Conservation (phyloP, 352 stramenopile genomes). For the Globisporangium irregulare region DNA sequence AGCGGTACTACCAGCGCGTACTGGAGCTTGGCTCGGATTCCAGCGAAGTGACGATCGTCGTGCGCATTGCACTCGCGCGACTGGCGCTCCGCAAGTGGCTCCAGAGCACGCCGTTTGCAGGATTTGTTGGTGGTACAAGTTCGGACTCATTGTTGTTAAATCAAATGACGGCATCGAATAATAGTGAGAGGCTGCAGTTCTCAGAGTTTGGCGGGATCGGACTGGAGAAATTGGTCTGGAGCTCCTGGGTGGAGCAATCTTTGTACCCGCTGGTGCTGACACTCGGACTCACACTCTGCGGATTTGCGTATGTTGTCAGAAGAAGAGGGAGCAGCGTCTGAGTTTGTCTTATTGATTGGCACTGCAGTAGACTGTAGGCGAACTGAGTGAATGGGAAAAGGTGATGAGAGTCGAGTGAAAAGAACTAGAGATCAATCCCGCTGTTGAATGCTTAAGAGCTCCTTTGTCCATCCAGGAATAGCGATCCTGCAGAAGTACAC, state of each 20-base stretch:
- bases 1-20: slow-evolving; percentile 61
- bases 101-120: slow-evolving; percentile 22
- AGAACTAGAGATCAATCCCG: too few relatives aligned
- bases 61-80: slow-evolving; percentile 35
- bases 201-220: slow-evolving; percentile 10
- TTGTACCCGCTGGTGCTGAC: slow-evolving; percentile 1
- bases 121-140: slow-evolving; percentile 7
- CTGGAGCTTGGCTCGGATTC: slow-evolving; percentile 41
- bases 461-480: too few relatives aligned
- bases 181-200: background rate
- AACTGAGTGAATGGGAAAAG: too few relatives aligned
- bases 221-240: slow-evolving; percentile 7
- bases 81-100: slow-evolving; percentile 35
- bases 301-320: too few relatives aligned
- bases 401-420: too few relatives aligned
- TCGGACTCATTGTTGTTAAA: background rate
- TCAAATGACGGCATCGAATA: background rate
- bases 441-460: too few relatives aligned
- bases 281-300: background rate
- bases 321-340: too few relatives aligned
- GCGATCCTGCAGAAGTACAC: too few relatives aligned
- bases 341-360: too few relatives aligned
- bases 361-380: too few relatives aligned
- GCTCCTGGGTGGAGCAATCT: background rate
- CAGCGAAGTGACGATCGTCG: slow-evolving; percentile 30